A percentile compares a stretch with the other conserved stretches of the same genome.
Conservation (phyloP, 2,329 filamentous ascomycete genomes). For the Pseudogymnoascus sp. region DNA sequence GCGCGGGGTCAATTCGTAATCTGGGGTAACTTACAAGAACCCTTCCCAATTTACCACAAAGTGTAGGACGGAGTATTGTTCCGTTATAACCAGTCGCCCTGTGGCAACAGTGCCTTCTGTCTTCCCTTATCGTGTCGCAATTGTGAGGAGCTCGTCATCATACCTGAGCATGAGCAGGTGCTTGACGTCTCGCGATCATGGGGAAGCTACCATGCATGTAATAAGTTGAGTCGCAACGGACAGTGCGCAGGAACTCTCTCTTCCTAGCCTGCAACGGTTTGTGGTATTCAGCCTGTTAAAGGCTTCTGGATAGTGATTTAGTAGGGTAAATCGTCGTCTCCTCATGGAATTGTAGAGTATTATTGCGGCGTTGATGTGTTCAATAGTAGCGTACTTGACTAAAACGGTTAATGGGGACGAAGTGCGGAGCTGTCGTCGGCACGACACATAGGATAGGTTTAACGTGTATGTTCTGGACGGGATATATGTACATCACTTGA, state of each 20-base stretch:
- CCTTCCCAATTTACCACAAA: not conserved
- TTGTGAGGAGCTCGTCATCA: slow-evolving; percentile 8
- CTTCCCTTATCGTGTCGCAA: slow-evolving; percentile 6
- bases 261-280: not conserved
- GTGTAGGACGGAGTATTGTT: not conserved
- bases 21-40: slow-evolving; percentile 7
- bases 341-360: slow-evolving; percentile 1
- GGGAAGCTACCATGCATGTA: slow-evolving; percentile 6
- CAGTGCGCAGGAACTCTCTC: not conserved
- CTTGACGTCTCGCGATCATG: slow-evolving; percentile 6
- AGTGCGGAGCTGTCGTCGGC: slow-evolving; percentile 9
- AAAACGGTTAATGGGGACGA: slow-evolving; percentile 8
- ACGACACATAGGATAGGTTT: slow-evolving; percentile 1
- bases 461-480: not conserved
- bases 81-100: slow-evolving; percentile 7
- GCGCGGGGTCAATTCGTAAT: slow-evolving; percentile 4
- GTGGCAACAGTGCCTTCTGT: slow-evolving; percentile 5
- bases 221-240: not conserved
- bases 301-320: not conserved
- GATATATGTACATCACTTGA: slow-evolving; percentile 4
- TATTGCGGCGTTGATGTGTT: slow-evolving; percentile 6
- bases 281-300: not conserved
- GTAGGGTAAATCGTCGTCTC: not conserved
- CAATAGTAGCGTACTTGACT: slow-evolving; percentile 8
- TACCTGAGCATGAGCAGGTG: slow-evolving; percentile 5